Base-by-base conservation (phyloP, 176 grass and related monocot species). In the Alloteropsis semialata region DNA sequence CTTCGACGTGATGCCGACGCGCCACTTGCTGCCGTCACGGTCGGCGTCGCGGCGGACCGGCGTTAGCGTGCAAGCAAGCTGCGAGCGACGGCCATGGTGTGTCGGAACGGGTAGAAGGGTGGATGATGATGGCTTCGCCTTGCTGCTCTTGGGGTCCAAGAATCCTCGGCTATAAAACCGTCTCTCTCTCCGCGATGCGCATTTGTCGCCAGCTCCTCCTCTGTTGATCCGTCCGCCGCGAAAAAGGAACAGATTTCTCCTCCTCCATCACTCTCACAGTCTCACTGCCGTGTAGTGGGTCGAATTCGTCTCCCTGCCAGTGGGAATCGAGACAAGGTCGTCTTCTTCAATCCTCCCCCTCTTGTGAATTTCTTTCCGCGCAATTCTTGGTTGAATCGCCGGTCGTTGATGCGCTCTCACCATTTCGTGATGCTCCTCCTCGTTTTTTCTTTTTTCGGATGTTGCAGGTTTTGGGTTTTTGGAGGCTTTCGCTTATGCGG, bases 31-130 rank as follows among this genome's bases (percentile, higher is more conserved):
- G 44, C 44, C 44, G 44, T 46, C 13, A 14, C 13, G 44, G 44
- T 46, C 34, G 34, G 34, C 34, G 34, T 36, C 5, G 44, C 44
- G 44, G 44, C 44, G 44, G 44, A 13, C 48, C 44, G 39, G 8
- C 50, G 45, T 46, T 66, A 62, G 46, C 87, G 71, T 85, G 83
- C 65, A 89, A 89, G 88, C 88, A 72, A 72, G 64, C 72, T 63
- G 65, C 32, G 22, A 25, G 62, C 32, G 8, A 24, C 17, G 77
- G 62, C 62, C 45, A 66, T 41, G 62, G 28, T 30, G 62, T 30
- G 36, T 65, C 2, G 58, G 27, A 30, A 75, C 49, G 32, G 11
- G 45, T n/a, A 25, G 27, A 68, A 12, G 0, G 24, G n/a, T n/a
- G 38, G 39, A 1, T 14, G 64, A 59, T 72, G 60, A 30, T 56